phyloP scores from a whole-genome alignment of 78 protist genomes.

The Diacronema lutheri region DNA sequence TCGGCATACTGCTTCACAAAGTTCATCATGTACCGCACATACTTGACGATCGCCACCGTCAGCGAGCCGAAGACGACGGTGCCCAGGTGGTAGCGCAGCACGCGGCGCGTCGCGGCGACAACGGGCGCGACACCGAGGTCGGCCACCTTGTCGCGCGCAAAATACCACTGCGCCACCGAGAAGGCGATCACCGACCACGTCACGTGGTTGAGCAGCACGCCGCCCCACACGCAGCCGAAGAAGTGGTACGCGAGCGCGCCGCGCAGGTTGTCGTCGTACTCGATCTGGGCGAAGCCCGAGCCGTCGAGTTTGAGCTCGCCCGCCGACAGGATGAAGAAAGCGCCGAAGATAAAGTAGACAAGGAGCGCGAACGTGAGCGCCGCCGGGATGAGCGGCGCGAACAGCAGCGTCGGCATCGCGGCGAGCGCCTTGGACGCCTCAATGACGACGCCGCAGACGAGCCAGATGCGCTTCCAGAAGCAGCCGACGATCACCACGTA shows the following conservation, averaged over 20 bases:
- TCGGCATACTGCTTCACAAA: conserved; percentile 45
- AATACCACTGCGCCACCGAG: conserved; percentile 73
- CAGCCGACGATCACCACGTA: too few species aligned
- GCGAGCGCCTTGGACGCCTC: too few species aligned
- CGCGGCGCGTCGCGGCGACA: conserved; percentile 9
- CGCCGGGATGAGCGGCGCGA: too few species aligned
- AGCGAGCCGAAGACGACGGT: conserved; percentile 75
- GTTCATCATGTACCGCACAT: conserved; percentile 62
- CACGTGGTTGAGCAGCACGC: conserved; percentile 58
- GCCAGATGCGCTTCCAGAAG: too few species aligned
- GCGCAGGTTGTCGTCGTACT: background rate
- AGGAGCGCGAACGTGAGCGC: too few species aligned
- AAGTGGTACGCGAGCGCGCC: conserved; percentile 55
- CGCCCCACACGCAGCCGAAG: conserved; percentile 81
- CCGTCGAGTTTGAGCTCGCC: too few species aligned
- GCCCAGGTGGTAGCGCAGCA: conserved; percentile 72
- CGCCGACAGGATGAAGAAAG: too few species aligned
- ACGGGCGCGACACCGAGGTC: background rate
- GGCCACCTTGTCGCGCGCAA: conserved; percentile 39
- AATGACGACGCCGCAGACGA: too few species aligned
- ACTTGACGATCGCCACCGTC: conserved; percentile 70
- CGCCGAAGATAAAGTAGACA: too few species aligned
- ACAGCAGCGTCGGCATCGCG: too few species aligned
- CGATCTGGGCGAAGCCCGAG: background rate
- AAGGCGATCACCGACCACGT: conserved; percentile 61